Percentiles rank a stretch among this genome's conserved stretches.
Evolutionary conservation across 2,329 filamentous ascomycete species (phyloP).

Genomic region (Dryadomyces sulphureus): DNA sequence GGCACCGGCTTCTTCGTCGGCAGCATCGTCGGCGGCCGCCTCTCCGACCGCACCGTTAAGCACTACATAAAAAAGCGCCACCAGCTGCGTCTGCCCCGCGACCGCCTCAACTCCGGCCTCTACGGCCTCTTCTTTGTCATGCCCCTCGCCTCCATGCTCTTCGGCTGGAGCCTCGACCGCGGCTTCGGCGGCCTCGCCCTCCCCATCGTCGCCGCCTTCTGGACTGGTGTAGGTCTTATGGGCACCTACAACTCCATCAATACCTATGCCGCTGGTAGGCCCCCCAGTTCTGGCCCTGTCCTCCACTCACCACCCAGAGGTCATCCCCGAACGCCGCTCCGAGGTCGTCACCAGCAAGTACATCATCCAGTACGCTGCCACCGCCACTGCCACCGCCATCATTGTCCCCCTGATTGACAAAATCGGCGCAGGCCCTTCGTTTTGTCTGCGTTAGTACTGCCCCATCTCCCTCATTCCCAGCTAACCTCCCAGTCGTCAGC

Average conservation of each 20-base stretch:
- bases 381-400: constrained; percentile 4
- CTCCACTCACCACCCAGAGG: constrained; percentile 3
- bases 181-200: constrained; percentile 37
- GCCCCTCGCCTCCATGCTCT: constrained; percentile 50
- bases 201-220: constrained; percentile 58
- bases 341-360: constrained; percentile 11
- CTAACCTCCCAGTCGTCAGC: neutral
- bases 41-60: constrained; percentile 52
- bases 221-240: constrained; percentile 59
- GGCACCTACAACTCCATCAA: constrained; percentile 66
- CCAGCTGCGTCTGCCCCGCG: constrained; percentile 50
- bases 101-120: constrained; percentile 46
- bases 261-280: constrained; percentile 29
- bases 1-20: constrained; percentile 55
- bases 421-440: constrained; percentile 8
- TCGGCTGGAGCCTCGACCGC: constrained; percentile 35
- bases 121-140: constrained; percentile 41
- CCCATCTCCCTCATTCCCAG: neutral
- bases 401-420: constrained; percentile 6
- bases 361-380: constrained; percentile 8
- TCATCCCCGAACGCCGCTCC: constrained; percentile 4
- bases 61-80: constrained; percentile 45
- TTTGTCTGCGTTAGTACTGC: constrained; percentile 5
- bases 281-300: neutral
- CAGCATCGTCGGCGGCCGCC: constrained; percentile 57